Conservation (phyloP, 176 grass and related monocot species). For the Alopecurus myosuroides region DNA sequence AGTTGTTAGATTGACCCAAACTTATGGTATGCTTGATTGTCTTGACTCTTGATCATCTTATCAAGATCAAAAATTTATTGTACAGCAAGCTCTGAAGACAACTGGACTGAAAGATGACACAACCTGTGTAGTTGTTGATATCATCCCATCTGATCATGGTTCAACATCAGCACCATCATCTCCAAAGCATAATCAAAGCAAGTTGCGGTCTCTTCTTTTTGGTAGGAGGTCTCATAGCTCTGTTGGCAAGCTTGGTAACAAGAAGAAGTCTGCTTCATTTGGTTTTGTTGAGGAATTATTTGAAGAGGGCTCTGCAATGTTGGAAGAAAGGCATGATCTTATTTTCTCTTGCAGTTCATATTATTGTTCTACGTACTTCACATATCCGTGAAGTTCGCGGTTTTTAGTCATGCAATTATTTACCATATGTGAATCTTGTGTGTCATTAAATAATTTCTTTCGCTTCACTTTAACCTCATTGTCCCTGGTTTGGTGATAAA, state of each 20-base stretch:
- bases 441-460: not conserved
- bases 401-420: not conserved
- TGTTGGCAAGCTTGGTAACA: constrained; percentile 50
- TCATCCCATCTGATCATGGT: constrained; percentile 65
- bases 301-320: constrained; percentile 90
- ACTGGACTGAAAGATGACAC: constrained; percentile 98
- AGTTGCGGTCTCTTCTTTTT: constrained; percentile 76
- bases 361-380: not conserved
- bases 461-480: not conserved
- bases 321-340: constrained; percentile 81
- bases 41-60: not conserved
- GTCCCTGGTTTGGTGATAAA: not conserved
- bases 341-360: constrained; percentile 1
- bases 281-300: constrained; percentile 83
- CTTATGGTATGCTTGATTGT: not conserved
- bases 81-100: constrained; percentile 88
- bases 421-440: constrained; percentile 1
- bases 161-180: constrained; percentile 52
- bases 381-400: not conserved
- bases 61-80: constrained; percentile 16
- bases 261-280: constrained; percentile 42
- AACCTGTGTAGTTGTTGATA: constrained; percentile 93
- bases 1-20: not conserved
- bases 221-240: constrained; percentile 55
- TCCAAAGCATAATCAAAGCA: constrained; percentile 72